Percentiles rank a stretch among this genome's conserved stretches.
These are phyloP conservation scores for Biscogniauxia marginata DNA, from an alignment of 2,329 filamentous ascomycete species.

Conservation along the genomic window DNA sequence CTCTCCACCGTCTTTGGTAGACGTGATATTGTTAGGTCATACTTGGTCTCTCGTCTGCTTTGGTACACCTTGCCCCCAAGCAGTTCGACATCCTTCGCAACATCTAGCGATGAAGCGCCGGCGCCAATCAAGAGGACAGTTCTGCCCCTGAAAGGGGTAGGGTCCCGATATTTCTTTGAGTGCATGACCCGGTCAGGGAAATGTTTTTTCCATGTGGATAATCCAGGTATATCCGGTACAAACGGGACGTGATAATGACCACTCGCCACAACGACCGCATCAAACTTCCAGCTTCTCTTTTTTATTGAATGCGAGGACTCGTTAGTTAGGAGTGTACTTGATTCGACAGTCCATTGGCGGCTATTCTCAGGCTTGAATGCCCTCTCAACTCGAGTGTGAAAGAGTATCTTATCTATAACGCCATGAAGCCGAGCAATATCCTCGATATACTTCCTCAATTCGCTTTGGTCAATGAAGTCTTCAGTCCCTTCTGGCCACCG, in stretches of 20 bases:
- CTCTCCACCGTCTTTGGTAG: conserved; percentile 54
- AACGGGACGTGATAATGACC: conserved; percentile 66
- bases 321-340: conserved; percentile 40
- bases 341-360: conserved; percentile 50
- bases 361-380: conserved; percentile 42
- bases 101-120: conserved; percentile 43
- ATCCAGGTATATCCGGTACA: conserved; percentile 59
- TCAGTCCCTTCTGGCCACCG: conserved; percentile 59
- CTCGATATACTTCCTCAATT: conserved; percentile 60
- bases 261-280: conserved; percentile 64
- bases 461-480: conserved; percentile 56
- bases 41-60: conserved; percentile 58
- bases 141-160: conserved; percentile 56
- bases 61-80: conserved; percentile 42
- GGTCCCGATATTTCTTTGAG: conserved; percentile 70
- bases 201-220: conserved; percentile 53
- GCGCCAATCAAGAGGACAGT: conserved; percentile 54
- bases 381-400: conserved; percentile 58
- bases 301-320: conserved; percentile 24
- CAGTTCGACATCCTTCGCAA: conserved; percentile 39
- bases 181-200: conserved; percentile 58
- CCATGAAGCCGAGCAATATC: conserved; percentile 51
- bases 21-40: conserved; percentile 54
- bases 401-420: conserved; percentile 49
- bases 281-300: conserved; percentile 46